A percentile compares a stretch with the other conserved stretches of the same genome.
phyloP scores from a whole-genome alignment of 495 filamentous ascomycete genomes.

The Lentithecium fluviatile region DNA sequence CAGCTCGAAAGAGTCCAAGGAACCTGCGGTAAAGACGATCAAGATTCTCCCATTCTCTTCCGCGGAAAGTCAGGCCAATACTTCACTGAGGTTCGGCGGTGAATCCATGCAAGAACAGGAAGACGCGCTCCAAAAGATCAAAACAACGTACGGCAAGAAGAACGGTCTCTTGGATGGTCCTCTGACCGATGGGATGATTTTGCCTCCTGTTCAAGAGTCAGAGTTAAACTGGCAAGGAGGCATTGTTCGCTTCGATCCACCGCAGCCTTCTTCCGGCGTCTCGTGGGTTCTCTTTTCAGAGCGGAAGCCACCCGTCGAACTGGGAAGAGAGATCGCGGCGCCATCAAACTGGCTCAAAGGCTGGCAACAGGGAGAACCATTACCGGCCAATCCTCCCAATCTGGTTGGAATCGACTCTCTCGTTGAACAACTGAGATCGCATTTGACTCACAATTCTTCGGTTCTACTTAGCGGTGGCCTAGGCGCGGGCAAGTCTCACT shows the following conservation, averaged over 20 bases:
- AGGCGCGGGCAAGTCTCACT: constrained; percentile 82
- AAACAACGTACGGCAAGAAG: constrained; percentile 53
- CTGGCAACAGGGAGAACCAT: constrained; percentile 49
- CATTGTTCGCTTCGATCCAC: constrained; percentile 72
- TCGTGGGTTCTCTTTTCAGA: constrained; percentile 78
- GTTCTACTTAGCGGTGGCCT: constrained; percentile 84
- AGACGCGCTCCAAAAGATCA: constrained; percentile 59
- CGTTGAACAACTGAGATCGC: constrained; percentile 64
- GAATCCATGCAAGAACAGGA: constrained; percentile 75
- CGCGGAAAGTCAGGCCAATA: constrained; percentile 51
- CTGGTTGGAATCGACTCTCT: constrained; percentile 83
- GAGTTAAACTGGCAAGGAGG: constrained; percentile 65
- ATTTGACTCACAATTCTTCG: constrained; percentile 80
- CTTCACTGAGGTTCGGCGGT: constrained; percentile 82
- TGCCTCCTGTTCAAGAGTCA: constrained; percentile 47
- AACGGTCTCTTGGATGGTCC: constrained; percentile 77
- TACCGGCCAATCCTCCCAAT: constrained; percentile 54
- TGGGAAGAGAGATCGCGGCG: constrained; percentile 63
- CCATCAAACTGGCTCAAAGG: constrained; percentile 21
- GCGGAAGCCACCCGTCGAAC: constrained; percentile 64
- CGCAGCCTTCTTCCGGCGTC: constrained; percentile 40
- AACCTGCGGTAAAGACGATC: constrained; percentile 46
- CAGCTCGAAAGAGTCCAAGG: constrained; percentile 42
- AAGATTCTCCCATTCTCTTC: constrained; percentile 77
- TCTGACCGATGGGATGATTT: constrained; percentile 80